Conservation (phyloP, 2,329 filamentous ascomycete genomes). For the Trichoderma harzianum region DNA sequence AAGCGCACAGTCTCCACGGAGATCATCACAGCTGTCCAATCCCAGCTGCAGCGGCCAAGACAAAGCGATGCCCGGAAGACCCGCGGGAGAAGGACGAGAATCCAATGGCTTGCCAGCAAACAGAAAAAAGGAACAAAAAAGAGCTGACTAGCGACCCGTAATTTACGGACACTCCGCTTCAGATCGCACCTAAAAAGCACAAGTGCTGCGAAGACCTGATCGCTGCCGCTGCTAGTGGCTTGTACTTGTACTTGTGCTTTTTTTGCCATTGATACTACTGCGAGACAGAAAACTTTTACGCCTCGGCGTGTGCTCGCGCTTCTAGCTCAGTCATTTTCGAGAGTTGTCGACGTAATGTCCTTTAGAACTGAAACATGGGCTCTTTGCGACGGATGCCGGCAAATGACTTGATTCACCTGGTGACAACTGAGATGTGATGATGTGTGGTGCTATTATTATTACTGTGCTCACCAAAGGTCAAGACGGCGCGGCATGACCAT, state of each 20-base stretch:
- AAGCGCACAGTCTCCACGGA: background rate
- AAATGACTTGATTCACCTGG: background rate
- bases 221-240: background rate
- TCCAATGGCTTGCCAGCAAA: background rate
- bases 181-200: slow-evolving; percentile 8
- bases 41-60: background rate
- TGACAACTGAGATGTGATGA: background rate
- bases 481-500: background rate
- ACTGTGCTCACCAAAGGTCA: background rate
- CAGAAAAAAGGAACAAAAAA: background rate
- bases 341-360: background rate
- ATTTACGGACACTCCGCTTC: slow-evolving; percentile 3
- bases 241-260: background rate
- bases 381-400: background rate
- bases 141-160: slow-evolving; percentile 2
- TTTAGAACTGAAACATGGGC: background rate
- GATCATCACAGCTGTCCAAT: background rate
- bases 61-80: background rate
- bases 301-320: background rate
- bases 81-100: background rate
- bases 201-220: background rate
- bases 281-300: background rate
- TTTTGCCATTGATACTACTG: background rate
- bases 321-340: background rate
- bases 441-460: background rate